phyloP scores from a whole-genome alignment of 75 land plant genomes.

The Pseudotsuga menziesii region DNA sequence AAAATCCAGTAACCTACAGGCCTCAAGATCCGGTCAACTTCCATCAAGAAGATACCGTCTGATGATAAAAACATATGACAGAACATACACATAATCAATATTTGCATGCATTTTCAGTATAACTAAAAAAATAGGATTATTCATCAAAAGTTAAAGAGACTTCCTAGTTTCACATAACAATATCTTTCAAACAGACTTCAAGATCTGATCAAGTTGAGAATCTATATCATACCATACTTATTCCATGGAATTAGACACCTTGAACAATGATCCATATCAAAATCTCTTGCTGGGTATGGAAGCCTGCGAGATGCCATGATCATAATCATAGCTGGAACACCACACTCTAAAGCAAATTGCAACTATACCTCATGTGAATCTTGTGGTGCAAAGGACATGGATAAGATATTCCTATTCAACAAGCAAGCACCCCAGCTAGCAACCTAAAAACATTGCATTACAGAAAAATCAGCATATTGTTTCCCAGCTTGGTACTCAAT shows the following conservation, averaged over 20 bases:
- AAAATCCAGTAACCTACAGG: conserved; percentile 80
- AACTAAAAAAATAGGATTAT: not conserved
- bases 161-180: not conserved
- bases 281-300: conserved; percentile 72
- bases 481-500: not conserved
- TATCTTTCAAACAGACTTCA: not conserved
- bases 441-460: conserved; percentile 37
- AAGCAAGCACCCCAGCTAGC: conserved; percentile 87
- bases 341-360: conserved; percentile 80
- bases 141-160: not conserved
- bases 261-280: conserved; percentile 88
- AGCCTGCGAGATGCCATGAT: conserved; percentile 64
- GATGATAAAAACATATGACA: not conserved
- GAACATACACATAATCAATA: not conserved
- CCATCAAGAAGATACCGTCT: conserved; percentile 38
- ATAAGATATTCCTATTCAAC: conserved; percentile 46
- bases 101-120: not conserved
- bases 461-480: not conserved
- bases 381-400: conserved; percentile 85
- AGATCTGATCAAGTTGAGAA: not conserved
- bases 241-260: conserved; percentile 86
- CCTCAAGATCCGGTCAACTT: conserved; percentile 41
- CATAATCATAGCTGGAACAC: conserved; percentile 78
- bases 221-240: conserved; percentile 35
- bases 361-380: conserved; percentile 83